phyloP scores from a whole-genome alignment of 257 asterid genomes.

The Lithospermum erythrorhizon region DNA sequence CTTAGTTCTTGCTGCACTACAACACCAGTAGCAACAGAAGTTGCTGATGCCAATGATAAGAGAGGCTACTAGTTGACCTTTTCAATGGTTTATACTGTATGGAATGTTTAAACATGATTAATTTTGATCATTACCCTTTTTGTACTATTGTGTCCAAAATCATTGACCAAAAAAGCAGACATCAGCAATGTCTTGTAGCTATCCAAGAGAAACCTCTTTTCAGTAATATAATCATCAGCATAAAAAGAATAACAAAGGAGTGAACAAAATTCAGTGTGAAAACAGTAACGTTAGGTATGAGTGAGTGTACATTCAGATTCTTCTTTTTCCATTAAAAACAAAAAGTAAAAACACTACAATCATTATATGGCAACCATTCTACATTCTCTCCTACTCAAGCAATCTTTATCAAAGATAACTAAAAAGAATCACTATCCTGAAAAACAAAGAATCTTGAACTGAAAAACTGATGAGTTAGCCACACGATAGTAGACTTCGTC shows the following conservation, averaged over 20 bases:
- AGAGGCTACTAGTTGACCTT: too few relatives aligned
- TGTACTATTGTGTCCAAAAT: too few relatives aligned
- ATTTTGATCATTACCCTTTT: too few relatives aligned
- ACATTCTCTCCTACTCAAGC: constrained; percentile 25
- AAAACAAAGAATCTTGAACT: constrained; percentile 46
- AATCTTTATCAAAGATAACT: not conserved
- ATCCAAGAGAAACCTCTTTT: constrained; percentile 39
- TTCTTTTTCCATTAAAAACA: constrained; percentile 30
- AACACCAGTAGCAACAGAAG: too few relatives aligned
- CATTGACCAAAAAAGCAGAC: too few relatives aligned
- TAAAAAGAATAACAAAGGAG: too few relatives aligned
- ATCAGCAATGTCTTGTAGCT: constrained; percentile 13
- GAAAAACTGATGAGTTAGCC: constrained; percentile 20
- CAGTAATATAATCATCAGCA: constrained; percentile 24
- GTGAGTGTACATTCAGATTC: constrained; percentile 33
- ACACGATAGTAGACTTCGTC: constrained; percentile 15
- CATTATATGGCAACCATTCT: constrained; percentile 33
- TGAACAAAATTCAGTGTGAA: constrained; percentile 9
- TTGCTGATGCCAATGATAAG: too few relatives aligned
- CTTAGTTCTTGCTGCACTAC: too few relatives aligned
- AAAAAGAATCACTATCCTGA: constrained; percentile 34
- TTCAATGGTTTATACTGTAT: too few relatives aligned
- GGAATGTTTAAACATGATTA: too few relatives aligned
- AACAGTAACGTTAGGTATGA: constrained; percentile 45
- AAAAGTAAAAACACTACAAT: constrained; percentile 17